Conservation (phyloP, 768 basidiomycete genomes). For the Leccinum fibrillosum region DNA sequence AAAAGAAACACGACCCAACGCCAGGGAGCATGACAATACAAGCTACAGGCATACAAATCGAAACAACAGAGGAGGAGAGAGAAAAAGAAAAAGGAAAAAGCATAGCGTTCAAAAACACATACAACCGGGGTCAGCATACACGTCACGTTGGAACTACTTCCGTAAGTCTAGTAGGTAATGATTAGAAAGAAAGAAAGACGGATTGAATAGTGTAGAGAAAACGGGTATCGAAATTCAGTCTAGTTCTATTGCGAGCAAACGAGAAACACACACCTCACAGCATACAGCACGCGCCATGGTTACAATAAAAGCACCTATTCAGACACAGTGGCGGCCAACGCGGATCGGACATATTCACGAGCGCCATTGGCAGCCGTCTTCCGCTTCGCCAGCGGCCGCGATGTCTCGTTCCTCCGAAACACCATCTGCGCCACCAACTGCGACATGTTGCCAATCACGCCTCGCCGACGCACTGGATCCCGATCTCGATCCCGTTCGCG, state of each 20-base stretch:
- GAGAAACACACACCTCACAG: conserved; percentile 25
- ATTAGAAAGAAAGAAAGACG: conserved; percentile 2
- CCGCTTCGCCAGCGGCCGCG: conserved; percentile 37
- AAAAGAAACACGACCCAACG: conserved; percentile 1
- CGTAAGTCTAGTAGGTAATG: conserved; percentile 13
- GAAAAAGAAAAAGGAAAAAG: conserved; percentile 9
- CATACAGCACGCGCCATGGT: conserved; percentile 8
- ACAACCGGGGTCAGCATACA: conserved; percentile 22
- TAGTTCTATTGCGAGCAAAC: conserved; percentile 7
- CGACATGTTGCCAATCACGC: conserved; percentile 29
- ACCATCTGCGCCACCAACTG: conserved; percentile 49
- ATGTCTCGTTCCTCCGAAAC: conserved; percentile 39
- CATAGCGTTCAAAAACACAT: conserved; percentile 25
- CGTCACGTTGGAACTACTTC: conserved; percentile 8
- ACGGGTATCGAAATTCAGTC: conserved; percentile 21
- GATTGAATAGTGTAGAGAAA: conserved; percentile 11
- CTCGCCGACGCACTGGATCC: conserved; percentile 19
- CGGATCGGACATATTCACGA: conserved; percentile 27
- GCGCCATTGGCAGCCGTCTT: conserved; percentile 19
- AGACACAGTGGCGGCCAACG: conserved; percentile 25
- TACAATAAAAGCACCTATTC: conserved; percentile 12
- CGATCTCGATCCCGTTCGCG: conserved; percentile 7
- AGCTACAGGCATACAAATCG: conserved; percentile 29
- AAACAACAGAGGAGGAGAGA: neutral
- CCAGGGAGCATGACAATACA: conserved; percentile 13